Evolutionary conservation across 345 rosid species (phyloP).

Genomic region (Anacardium occidentale): DNA sequence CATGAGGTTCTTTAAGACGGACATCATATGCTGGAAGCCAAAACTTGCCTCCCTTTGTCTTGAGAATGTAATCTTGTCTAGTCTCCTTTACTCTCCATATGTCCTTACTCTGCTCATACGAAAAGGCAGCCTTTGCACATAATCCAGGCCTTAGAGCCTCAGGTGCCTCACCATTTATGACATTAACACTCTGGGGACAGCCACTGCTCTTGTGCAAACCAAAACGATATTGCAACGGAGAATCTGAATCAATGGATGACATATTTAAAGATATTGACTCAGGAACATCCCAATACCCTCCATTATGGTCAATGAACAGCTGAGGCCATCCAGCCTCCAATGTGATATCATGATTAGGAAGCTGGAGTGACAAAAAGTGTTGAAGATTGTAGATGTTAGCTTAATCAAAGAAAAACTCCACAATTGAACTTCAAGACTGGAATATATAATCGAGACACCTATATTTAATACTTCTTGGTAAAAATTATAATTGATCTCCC

Average conservation of each 20-base stretch:
- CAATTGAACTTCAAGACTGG: background rate
- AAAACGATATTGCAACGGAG: conserved; percentile 66
- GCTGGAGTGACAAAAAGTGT: conserved; percentile 40
- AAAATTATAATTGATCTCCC: background rate
- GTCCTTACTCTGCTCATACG: conserved; percentile 63
- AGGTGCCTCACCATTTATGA: conserved; percentile 47
- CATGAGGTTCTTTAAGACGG: conserved; percentile 69
- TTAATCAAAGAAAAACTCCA: background rate
- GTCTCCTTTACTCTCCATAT: conserved; percentile 62
- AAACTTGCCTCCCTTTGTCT: conserved; percentile 45
- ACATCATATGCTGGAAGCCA: conserved; percentile 50
- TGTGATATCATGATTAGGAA: conserved; percentile 67
- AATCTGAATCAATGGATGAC: conserved; percentile 50
- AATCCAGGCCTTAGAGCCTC: conserved; percentile 66
- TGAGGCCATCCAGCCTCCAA: conserved; percentile 91
- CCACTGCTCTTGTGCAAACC: conserved; percentile 69
- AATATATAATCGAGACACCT: background rate
- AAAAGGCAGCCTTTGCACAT: conserved; percentile 77
- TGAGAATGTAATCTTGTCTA: conserved; percentile 31
- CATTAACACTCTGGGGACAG: conserved; percentile 45
- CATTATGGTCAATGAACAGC: conserved; percentile 64
- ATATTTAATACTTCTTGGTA: background rate
- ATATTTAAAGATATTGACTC: conserved; percentile 70
- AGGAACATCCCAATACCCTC: conserved; percentile 87
- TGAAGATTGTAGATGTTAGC: background rate